Percentiles rank a stretch among this genome's conserved stretches.
phyloP scores from a whole-genome alignment of 2,329 filamentous ascomycete species.

The Akanthomyces lecanii region DNA sequence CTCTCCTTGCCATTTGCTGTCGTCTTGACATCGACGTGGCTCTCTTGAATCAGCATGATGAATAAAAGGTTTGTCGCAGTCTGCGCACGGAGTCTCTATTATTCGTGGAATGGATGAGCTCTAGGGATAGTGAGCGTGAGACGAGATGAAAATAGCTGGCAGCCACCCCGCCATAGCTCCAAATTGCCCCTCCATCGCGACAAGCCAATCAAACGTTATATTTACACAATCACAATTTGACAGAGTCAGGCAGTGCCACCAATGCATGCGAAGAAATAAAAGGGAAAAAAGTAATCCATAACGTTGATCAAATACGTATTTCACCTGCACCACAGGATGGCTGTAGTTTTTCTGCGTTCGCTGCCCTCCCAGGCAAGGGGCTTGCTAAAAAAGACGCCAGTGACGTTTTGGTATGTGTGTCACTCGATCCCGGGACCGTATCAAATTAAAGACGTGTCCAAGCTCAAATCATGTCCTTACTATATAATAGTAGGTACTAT shows the following conservation, averaged over 20 bases:
- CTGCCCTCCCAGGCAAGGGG: too few species aligned
- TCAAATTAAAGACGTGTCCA: too few species aligned
- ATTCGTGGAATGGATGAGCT: background rate
- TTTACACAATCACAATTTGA: background rate
- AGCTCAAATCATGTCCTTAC: too few species aligned
- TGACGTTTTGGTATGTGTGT: too few species aligned
- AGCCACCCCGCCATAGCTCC: constrained; percentile 5
- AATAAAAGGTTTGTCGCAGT: background rate
- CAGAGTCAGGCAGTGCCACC: background rate
- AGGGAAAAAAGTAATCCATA: background rate
- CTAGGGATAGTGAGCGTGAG: background rate
- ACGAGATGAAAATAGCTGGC: background rate
- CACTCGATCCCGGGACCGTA: too few species aligned
- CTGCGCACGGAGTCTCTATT: too few species aligned
- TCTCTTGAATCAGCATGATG: constrained; percentile 52
- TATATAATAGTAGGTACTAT: too few species aligned
- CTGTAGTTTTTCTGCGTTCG: too few species aligned
- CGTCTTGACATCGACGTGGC: constrained; percentile 46
- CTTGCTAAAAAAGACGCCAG: too few species aligned
- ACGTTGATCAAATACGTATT: background rate
- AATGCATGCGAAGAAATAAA: background rate
- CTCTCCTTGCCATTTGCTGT: constrained; percentile 50
- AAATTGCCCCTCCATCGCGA: background rate
- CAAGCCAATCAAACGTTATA: background rate
- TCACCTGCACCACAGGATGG: too few species aligned